phyloP scores from a whole-genome alignment of 2,329 filamentous ascomycete genomes.

The Aureobasidium leucospermi region DNA sequence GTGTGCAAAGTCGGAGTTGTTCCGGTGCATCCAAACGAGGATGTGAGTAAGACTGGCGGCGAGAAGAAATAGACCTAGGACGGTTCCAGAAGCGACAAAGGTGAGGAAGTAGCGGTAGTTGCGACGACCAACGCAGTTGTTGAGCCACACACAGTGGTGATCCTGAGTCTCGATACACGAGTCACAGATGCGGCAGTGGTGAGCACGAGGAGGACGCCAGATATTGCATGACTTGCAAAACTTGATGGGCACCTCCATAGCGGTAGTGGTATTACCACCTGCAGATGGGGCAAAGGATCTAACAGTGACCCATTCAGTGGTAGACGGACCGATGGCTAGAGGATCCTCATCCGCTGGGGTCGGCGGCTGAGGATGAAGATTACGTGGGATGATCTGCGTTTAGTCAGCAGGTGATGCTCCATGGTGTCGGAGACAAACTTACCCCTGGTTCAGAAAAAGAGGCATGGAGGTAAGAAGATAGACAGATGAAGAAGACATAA shows the following conservation, averaged over 20 bases:
- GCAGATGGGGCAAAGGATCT: conserved; percentile 57
- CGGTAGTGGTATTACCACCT: conserved; percentile 41
- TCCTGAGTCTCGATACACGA: conserved; percentile 97
- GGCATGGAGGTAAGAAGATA: conserved; percentile 91
- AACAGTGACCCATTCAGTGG: conserved; percentile 90
- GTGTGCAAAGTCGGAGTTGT: conserved; percentile 58
- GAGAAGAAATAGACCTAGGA: conserved; percentile 69
- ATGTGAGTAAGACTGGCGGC: conserved; percentile 75
- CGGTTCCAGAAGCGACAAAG: conserved; percentile 72
- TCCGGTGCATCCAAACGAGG: conserved; percentile 58
- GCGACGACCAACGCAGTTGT: conserved; percentile 92
- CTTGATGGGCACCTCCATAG: conserved; percentile 97
- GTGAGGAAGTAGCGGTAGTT: conserved; percentile 98
- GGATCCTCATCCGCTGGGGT: conserved; percentile 70
- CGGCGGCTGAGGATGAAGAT: conserved; percentile 82
- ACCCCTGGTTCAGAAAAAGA: conserved; percentile 89
- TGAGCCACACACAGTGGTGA: conserved; percentile 98
- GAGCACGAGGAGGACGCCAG: conserved; percentile 90
- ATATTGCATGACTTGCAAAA: conserved; percentile 97
- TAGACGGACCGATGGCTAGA: conserved; percentile 70
- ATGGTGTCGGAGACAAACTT: conserved; percentile 37
- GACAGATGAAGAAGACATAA: conserved; percentile 82
- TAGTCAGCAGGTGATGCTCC: background rate
- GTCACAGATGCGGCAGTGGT: conserved; percentile 94
- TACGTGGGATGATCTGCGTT: conserved; percentile 82